Base-by-base conservation (phyloP, 352 stramenopile genomes). In the Pythium dissotocum region DNA sequence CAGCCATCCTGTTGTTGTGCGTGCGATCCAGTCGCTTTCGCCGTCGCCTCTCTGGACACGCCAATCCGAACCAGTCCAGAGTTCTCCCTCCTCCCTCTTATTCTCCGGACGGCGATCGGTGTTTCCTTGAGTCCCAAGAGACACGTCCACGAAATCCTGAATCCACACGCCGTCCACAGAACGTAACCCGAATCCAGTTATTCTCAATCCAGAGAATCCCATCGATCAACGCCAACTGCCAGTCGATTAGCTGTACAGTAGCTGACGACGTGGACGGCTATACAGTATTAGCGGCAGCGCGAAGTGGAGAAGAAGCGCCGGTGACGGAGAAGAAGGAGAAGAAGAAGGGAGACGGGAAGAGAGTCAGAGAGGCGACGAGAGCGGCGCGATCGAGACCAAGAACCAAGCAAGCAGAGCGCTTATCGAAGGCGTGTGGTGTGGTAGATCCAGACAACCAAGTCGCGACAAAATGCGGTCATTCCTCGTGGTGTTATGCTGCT, bases 21-120 rank as follows among this genome's bases (percentile, higher is more conserved):
- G 46, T 53, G 46, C 18, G 46, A 53, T 53, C 46, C 46, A 53
- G 18, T 53, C 46, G 46, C 46, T 53, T 28, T 53, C 46, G 46
- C 46, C 18, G 42, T 53, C 46, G 9, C 46, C 46, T 52, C 44
- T 52, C 44, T 30, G 18, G 44, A 52, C 44, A 52, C 44, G 44
- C 44, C 44, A 30, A 52, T 52, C 13, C 14, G 13, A 51, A 26
- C 44, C 44, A 52, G 18, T 52, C 44, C 44, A 52, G 44, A 14
- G n/a, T 52, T 32, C 44, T 24, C 18, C 44, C 16, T 24, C 13
- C 18, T 3, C 4, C 16, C 14, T 16, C 8, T 28, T 26, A 21
- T 53, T 32, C 46, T 53, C 6, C 21, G 46, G 46, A 53, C 46
- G n/a, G 6, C n/a, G 16, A 7, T 1, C 16, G 18, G 6, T 6